Conservation (phyloP, 2,329 filamentous ascomycete genomes). For the Trichoderma lentiforme region DNA sequence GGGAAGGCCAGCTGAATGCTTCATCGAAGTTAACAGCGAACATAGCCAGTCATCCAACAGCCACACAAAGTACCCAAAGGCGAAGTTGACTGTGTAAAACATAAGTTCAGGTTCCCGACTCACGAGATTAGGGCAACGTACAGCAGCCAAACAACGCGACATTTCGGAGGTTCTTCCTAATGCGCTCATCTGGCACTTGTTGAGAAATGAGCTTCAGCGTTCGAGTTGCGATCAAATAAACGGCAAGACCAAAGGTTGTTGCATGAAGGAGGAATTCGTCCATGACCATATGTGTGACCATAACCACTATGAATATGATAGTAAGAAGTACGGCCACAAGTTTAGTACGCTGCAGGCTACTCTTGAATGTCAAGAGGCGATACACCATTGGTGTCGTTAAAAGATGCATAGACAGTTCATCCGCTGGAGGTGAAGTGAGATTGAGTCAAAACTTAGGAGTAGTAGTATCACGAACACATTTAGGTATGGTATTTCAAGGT, state of each 20-base stretch:
- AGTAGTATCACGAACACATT: conserved; percentile 28
- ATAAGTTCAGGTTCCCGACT: not conserved
- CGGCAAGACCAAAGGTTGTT: conserved; percentile 32
- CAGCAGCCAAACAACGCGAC: conserved; percentile 9
- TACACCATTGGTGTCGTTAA: conserved; percentile 40
- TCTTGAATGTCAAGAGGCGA: conserved; percentile 37
- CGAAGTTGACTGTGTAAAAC: conserved; percentile 26
- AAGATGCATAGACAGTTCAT: conserved; percentile 42
- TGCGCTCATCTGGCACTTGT: conserved; percentile 29
- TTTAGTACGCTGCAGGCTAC: conserved; percentile 26
- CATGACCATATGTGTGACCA: conserved; percentile 42
- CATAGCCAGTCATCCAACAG: conserved; percentile 38
- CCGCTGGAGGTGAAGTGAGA: conserved; percentile 27
- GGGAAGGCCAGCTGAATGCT: conserved; percentile 33
- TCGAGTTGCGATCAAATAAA: conserved; percentile 34
- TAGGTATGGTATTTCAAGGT: conserved; percentile 35
- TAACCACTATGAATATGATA: conserved; percentile 32
- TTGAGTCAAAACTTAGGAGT: not conserved
- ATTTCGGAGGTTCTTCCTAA: conserved; percentile 23
- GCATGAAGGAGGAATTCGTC: conserved; percentile 42
- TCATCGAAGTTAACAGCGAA: conserved; percentile 25
- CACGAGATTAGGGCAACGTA: not conserved
- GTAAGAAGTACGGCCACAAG: conserved; percentile 24
- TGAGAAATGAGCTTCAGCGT: conserved; percentile 32
- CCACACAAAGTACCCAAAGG: conserved; percentile 39